These are phyloP conservation scores for Trypanosoma scelopori DNA, from an alignment of 208 protist species.

Conservation along the genomic window DNA sequence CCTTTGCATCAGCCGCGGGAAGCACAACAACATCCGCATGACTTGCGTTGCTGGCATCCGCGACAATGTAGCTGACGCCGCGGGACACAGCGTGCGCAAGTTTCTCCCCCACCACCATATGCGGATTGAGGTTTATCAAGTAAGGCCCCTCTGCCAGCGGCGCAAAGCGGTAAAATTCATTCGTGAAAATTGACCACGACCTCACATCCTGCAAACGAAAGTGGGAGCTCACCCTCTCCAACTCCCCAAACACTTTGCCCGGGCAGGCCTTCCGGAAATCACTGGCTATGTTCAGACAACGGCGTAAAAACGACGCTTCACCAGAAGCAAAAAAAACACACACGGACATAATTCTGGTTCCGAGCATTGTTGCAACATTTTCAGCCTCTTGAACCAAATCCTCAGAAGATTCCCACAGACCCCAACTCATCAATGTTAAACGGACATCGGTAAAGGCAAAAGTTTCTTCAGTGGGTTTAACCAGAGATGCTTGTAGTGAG, in stretches of 20 bases:
- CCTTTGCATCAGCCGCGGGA: constrained; percentile 26
- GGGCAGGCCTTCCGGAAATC: constrained; percentile 18
- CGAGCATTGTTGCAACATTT: constrained; percentile 32
- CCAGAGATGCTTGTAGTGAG: constrained; percentile 43
- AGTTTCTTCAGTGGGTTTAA: constrained; percentile 35
- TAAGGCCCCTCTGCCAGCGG: constrained; percentile 45
- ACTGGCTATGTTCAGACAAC: constrained; percentile 9
- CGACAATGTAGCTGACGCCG: constrained; percentile 51
- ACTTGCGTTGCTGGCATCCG: constrained; percentile 43
- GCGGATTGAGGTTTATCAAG: constrained; percentile 62
- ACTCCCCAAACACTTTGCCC: constrained; percentile 30
- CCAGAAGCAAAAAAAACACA: constrained; percentile 35
- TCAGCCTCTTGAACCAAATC: constrained; percentile 38
- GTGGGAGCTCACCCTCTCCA: constrained; percentile 35
- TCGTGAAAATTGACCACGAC: constrained; percentile 53
- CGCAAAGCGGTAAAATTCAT: constrained; percentile 52
- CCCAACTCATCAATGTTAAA: constrained; percentile 50
- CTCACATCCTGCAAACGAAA: constrained; percentile 51
- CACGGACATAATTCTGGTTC: constrained; percentile 40
- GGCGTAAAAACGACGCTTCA: constrained; percentile 19
- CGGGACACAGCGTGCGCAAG: constrained; percentile 48
- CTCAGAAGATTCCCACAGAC: constrained; percentile 27
- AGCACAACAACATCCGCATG: constrained; percentile 52
- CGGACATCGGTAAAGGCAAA: constrained; percentile 51
- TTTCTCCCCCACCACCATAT: constrained; percentile 56